Conservation (phyloP, 164 flowering plant genomes). For the Vitis rotundifolia region DNA sequence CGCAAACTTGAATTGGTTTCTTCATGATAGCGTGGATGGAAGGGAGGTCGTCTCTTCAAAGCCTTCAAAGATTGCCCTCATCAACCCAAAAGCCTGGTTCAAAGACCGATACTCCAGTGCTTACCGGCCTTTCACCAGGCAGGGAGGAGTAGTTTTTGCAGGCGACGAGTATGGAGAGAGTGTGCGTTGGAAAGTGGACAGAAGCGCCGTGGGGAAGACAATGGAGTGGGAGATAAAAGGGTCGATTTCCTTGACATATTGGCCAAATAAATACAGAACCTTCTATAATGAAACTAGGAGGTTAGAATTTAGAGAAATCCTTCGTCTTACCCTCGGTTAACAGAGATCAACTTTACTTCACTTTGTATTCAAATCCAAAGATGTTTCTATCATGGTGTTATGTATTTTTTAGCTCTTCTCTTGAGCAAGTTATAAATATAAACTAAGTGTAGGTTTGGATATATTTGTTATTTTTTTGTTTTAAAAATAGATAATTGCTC, state of each 20-base stretch:
- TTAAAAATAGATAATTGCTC: no score
- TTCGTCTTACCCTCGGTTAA: slow-evolving; percentile 47
- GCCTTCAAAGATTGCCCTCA: slow-evolving; percentile 58
- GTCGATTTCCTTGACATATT: slow-evolving; percentile 78
- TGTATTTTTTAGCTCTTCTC: no score
- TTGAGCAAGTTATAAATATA: no score
- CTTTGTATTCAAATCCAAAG: no score
- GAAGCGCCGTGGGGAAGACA: slow-evolving; percentile 48
- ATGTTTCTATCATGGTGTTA: no score
- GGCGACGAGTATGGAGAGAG: slow-evolving; percentile 88
- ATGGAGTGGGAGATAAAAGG: slow-evolving; percentile 90
- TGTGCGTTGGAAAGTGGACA: slow-evolving; percentile 76
- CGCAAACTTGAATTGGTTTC: slow-evolving; percentile 73
- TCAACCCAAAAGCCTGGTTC: slow-evolving; percentile 83
- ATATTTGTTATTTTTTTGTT: no score
- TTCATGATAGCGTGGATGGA: slow-evolving; percentile 75
- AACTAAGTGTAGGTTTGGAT: no score
- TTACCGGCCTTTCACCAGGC: slow-evolving; percentile 75
- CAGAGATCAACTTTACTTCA: background rate
- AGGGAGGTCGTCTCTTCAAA: slow-evolving; percentile 74
- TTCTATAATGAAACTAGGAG: slow-evolving; percentile 69
- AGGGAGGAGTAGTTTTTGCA: slow-evolving; percentile 90
- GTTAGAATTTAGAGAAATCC: slow-evolving; percentile 65
- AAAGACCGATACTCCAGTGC: slow-evolving; percentile 72
- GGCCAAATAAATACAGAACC: slow-evolving; percentile 80